Base-by-base conservation (phyloP, 768 basidiomycete genomes). In the Xerocomus brunneocitrinus region DNA sequence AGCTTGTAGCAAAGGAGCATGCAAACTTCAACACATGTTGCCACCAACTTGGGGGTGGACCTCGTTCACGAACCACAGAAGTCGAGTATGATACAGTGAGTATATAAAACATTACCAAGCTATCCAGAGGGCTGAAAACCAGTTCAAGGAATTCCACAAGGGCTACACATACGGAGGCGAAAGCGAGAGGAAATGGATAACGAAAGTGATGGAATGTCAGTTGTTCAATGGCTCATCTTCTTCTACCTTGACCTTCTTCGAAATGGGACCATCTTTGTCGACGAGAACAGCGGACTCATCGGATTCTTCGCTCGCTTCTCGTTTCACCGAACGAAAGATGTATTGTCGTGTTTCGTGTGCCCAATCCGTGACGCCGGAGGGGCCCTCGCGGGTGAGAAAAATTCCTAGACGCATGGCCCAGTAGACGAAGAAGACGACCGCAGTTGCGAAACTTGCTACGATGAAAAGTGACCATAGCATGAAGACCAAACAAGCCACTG, bases 401-500 rank as follows among this genome's bases (percentile, higher is more conserved):
- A 64, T 57, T 8, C 71, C 60, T 38, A 77, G 67, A 46, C 72
- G 71, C 40, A 58, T 63, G 13, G 60, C 54, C 28, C 71, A 60
- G 56, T 75, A 78, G 41, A 63, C 57, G 41, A 57, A 63, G 34
- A 71, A 47, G 36, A 62, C 53, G 35, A 63, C 49, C 16, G 63
- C 52, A 27, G 77, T 74, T 30, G 69, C 52, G 61, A 72, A 66
- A 49, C 66, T 56, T 16, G 76, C 68, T 13, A 65, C 64, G 25
- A 71, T 52, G 47, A 74, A 60, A 7, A 70, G 64, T 16, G 64
- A 65, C 53, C 70, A 62, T 3, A 76, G 57, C 28, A 59, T 58
- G 25, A 70, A 60, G 14, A 71, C 57, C 28, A 76, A 63, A 50
- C 73, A 58, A 8, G 62, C 65, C 34, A 71, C 76, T 77, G 35